Evolutionary conservation across 129 eudicot species (phyloP).

Genomic region (Oenanthe sinensis): DNA sequence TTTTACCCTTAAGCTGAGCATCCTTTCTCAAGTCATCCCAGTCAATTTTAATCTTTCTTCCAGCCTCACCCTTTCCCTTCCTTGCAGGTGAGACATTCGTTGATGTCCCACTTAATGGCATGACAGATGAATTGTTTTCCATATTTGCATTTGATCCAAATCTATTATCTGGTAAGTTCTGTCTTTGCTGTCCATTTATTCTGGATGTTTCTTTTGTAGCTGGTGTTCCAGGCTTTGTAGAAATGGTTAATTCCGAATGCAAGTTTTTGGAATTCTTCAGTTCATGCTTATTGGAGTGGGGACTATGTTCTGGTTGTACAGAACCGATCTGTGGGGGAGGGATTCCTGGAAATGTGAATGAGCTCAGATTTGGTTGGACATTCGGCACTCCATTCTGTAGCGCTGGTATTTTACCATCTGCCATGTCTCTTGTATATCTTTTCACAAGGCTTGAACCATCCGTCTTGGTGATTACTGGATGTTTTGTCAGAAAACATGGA

Average conservation of each 20-base stretch:
- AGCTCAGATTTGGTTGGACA: slow-evolving; percentile 17
- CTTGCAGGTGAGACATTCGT: slow-evolving; percentile 25
- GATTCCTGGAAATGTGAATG: slow-evolving; percentile 16
- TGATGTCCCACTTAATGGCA: slow-evolving; percentile 13
- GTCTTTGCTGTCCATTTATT: slow-evolving; percentile 15
- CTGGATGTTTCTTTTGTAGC: slow-evolving; percentile 17
- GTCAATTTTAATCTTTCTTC: slow-evolving; percentile 41
- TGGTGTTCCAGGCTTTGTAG: slow-evolving; percentile 12
- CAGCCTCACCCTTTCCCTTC: slow-evolving; percentile 51
- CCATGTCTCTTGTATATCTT: slow-evolving; percentile 6
- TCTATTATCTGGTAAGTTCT: slow-evolving; percentile 10
- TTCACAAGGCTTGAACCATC: slow-evolving; percentile 11
- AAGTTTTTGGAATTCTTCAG: slow-evolving; percentile 1
- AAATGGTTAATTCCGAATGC: slow-evolving; percentile 8
- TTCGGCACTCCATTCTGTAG: slow-evolving; percentile 19
- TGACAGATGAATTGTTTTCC: slow-evolving; percentile 19
- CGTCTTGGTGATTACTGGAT: slow-evolving; percentile 10
- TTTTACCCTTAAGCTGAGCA: slow-evolving; percentile 33
- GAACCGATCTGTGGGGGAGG: slow-evolving; percentile 9
- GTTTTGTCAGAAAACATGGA: slow-evolving; percentile 22
- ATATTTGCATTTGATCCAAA: slow-evolving; percentile 27
- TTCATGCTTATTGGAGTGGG: background rate
- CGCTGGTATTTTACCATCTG: slow-evolving; percentile 19
- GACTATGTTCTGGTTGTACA: slow-evolving; percentile 1
- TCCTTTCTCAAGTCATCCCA: slow-evolving; percentile 82